Conservation (phyloP, 257 asterid species). For the Przewalskia tangutica region DNA sequence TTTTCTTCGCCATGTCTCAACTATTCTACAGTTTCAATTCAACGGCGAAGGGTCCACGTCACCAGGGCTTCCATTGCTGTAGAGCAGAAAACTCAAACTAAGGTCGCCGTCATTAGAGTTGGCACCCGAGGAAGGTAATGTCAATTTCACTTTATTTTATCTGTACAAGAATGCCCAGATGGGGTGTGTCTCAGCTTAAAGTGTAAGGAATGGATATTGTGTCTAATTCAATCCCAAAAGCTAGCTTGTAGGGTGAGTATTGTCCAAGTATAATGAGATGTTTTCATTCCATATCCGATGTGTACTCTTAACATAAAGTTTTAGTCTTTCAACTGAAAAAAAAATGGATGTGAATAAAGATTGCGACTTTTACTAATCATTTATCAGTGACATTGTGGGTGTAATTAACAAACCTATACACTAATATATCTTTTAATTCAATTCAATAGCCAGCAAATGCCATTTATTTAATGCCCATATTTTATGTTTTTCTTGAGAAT, state of each 20-base stretch:
- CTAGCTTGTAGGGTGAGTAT: no score
- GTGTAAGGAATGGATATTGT: no score
- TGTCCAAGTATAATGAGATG: no score
- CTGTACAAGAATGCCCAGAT: background rate
- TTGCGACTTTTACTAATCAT: background rate
- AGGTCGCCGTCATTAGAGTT: conserved; percentile 71
- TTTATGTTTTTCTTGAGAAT: background rate
- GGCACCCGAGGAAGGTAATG: conserved; percentile 91
- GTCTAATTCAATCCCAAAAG: no score
- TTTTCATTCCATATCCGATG: no score
- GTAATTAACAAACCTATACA: background rate
- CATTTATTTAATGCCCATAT: background rate
- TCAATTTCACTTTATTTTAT: background rate
- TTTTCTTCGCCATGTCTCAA: conserved; percentile 26
- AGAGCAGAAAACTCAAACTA: conserved; percentile 43
- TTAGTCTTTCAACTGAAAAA: background rate
- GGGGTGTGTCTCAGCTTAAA: background rate
- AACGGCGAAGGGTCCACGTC: conserved; percentile 9
- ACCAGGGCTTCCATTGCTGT: conserved; percentile 50
- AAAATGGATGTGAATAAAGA: background rate
- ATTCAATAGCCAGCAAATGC: no score
- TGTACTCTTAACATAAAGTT: no score
- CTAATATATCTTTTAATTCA: background rate
- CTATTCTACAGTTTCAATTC: conserved; percentile 15
- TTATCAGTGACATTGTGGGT: background rate